phyloP scores from a whole-genome alignment of 164 flowering plant species.

The Buxus sempervirens region DNA sequence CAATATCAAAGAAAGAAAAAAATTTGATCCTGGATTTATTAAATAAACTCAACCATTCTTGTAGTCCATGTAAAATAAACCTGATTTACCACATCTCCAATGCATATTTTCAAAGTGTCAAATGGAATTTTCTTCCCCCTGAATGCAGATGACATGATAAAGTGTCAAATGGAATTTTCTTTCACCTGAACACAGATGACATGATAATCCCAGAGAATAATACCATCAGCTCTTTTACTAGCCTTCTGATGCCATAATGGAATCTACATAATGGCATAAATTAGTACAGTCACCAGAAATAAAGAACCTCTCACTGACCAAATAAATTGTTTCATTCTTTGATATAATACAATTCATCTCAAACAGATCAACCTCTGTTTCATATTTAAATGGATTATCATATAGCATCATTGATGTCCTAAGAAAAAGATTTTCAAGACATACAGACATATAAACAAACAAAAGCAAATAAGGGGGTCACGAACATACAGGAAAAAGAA shows the following conservation, averaged over 20 bases:
- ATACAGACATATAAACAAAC: too few species aligned
- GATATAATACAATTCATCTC: too few species aligned
- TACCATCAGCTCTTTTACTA: constrained; percentile 75
- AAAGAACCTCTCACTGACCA: too few species aligned
- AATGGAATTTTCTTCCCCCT: constrained; percentile 54
- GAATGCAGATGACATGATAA: constrained; percentile 90
- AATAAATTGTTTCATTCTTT: too few species aligned
- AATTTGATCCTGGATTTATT: neutral
- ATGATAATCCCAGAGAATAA: constrained; percentile 92
- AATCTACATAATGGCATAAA: constrained; percentile 34
- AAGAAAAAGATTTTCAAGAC: too few species aligned
- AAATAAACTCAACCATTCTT: neutral
- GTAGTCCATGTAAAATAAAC: neutral
- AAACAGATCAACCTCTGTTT: neutral
- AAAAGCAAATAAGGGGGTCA: too few species aligned
- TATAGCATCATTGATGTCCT: too few species aligned
- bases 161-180: neutral
- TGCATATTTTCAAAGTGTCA: neutral
- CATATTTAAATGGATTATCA: too few species aligned
- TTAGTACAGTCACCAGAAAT: neutral
- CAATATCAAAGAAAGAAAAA: too few species aligned
- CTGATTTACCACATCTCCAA: neutral
- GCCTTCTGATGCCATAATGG: constrained; percentile 96
- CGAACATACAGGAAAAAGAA: too few species aligned
- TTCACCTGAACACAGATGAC: constrained; percentile 87